Base-by-base conservation (phyloP, 192 early-diverging fungal genomes). In the Linnemannia elongata region DNA sequence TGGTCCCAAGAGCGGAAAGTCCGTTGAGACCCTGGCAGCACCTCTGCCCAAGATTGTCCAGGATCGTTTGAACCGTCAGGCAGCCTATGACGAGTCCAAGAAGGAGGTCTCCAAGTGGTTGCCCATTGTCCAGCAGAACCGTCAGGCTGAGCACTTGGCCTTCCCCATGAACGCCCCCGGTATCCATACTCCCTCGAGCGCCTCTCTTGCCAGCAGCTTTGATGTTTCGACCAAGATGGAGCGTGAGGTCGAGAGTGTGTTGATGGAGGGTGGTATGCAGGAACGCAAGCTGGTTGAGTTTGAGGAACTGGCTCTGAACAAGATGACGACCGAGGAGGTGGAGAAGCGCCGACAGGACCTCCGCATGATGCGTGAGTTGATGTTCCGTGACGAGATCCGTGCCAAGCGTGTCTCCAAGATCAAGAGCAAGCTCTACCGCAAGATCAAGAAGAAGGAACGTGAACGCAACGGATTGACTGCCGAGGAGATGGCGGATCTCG, bases 361-460 rank as follows among this genome's bases (percentile, higher is more conserved):
- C 47, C 95, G 94, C 30, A 92, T 94, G 90, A 97, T 98, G 97
- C 94, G 98, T 33, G 96, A 97, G 52, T 90, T 99, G 66, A 93
- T 98, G 94, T 98, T 98, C 91, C 96, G 97, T 44, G 92, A 96
- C 63, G 98, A 99, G 85, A 92, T 94, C 52, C 97, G 97, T 78
- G 93, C 94, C 70, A 98, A 97, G 88, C 94, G 97, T 69, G 91
- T 96, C 49, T 95, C 96, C 71, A 99, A 99, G 90, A 99, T 99
- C 88, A 99, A 99, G 91, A 97, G 96, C 91, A 99, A 99, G 90
- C 89, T 96, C 6, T 99, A 97, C 81, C 94, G 96, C 41, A 95
- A 97, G 77, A 95, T 99, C 42, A 91, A 94, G 74, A 97, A 96
- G 82, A 95, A 95, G 87, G 95, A 96, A 49, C 95, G 93, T 78